Conservation (phyloP, 2,329 filamentous ascomycete genomes). For the Nemania serpens region DNA sequence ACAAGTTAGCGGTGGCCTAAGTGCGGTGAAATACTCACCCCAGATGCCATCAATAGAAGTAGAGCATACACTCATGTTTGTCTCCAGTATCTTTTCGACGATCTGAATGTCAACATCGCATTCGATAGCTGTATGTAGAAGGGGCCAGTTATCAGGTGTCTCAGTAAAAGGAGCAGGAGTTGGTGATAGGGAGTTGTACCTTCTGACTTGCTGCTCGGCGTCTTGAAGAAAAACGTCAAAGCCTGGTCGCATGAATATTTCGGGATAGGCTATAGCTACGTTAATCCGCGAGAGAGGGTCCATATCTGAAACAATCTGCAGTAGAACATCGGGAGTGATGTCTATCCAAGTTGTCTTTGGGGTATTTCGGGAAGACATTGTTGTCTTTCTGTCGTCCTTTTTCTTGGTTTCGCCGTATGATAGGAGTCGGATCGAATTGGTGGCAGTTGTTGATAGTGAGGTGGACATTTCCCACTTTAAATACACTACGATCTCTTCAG, state of each 20-base stretch:
- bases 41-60: slow-evolving; percentile 15
- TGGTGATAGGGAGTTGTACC: neutral
- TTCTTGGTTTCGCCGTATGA: too few relatives aligned
- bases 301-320: neutral
- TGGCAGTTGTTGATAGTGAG: too few relatives aligned
- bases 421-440: too few relatives aligned
- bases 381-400: too few relatives aligned
- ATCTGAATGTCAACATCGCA: neutral
- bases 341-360: neutral
- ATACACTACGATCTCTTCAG: too few relatives aligned
- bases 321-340: neutral
- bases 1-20: neutral
- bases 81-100: slow-evolving; percentile 2
- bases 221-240: slow-evolving; percentile 2
- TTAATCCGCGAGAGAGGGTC: neutral
- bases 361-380: neutral
- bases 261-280: neutral
- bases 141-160: neutral
- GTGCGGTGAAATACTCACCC: neutral
- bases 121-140: slow-evolving; percentile 6
- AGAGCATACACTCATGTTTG: neutral
- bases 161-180: neutral
- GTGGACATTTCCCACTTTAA: too few relatives aligned
- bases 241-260: neutral
- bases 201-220: neutral